Evolutionary conservation across 1,284 basidiomycete genomes (phyloP), one percentile per base, ranked within the genome.

Genomic region (Sphaerobolus stellatus): DNA sequence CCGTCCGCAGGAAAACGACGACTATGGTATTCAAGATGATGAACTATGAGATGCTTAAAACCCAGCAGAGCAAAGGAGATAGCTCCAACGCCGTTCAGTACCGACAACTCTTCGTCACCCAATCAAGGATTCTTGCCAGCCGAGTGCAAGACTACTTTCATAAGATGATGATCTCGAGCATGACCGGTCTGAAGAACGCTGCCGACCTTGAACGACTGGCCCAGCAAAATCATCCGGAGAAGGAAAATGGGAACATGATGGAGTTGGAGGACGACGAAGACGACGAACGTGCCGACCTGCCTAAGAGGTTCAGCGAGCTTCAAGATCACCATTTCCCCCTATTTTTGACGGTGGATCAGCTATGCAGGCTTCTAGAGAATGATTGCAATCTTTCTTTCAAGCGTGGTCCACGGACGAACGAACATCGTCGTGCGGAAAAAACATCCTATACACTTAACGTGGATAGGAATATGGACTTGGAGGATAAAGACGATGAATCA

Each of bases 11-110:
- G 4, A 88, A 90, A 77, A 90, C 86, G 0, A 88, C 86, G 0
- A 86, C 84, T 0, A 86, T 88, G 78, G 68, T 88, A 0, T 86
- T 83, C 73, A 87, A 86, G 68, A 88, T 88, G 78, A 70, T 88
- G 4, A 77, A 80, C 4, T 78, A 88, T 6, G 82, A 88, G 60
- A 71, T 50, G 33, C 48, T 50, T 25, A 38, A 24, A 14, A 38
- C 40, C 13, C 48, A 50, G 18, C 48, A 50, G 77, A 9, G 71
- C 75, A 1, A 82, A 76, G 67, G 69, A 77, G 40, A 57, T 71
- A 61, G 61, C 59, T 22, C 44, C 61, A 5, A 61, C 72, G 28
- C 62, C 66, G n/a, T n/a, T 6, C 75, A 74, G 53, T 80, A 82
- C 0, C 77, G 84, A 18, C 88, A 90, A 61, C 68, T 90, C 2